Base-by-base conservation (phyloP, 768 basidiomycete genomes). In the Collybiopsis confluens region DNA sequence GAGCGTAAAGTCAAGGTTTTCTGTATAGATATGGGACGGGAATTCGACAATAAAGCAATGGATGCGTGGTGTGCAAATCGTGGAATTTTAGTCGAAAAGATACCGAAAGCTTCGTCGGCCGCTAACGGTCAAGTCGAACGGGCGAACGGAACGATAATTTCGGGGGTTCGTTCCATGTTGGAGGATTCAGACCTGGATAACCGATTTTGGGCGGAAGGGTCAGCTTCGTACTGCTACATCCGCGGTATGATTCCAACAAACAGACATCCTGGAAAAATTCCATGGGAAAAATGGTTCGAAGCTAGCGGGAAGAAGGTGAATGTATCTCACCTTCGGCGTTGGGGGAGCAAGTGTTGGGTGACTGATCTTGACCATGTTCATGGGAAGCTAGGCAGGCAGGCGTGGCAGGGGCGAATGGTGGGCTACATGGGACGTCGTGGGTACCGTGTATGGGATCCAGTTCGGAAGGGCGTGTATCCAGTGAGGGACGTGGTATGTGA, bases 381-480 rank as follows among this genome's bases (percentile, higher is more conserved):
- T 3, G 59, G 59, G 4, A 60, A 60, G 48, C 43, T 60, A 20
- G 57, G 59, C 0, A 2, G 41, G 23, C 59, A 58, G 28, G 36
- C 52, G 4, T 60, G 59, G 59, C 23, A 58, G 28, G 59, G 59
- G 2, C 18, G 33, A 11, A 56, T 60, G 54, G 52, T 60, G 7
- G 56, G 57, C 20, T 60, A 60, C 33, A 56, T 60, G 54, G 59
- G 30, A 54, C 7, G 28, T 57, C 8, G 45, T 45, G 5, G 54
- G 58, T 47, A 4, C 16, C 42, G 54, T 1, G 36, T 60, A 1
- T 56, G 41, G 5, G 54, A 60, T 28, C 45, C 46, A 1, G 16
- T 24, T n/a, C 43, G 54, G 2, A 4, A 3, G 2, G 40, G 46
- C 2, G 51, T 60, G 2, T 60, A 28, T 52, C 9, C 47, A 18